Evolutionary conservation across 176 grass and related monocot species (phyloP), one percentile per base, ranked within the genome.

Genomic region (Otatea glauca): DNA sequence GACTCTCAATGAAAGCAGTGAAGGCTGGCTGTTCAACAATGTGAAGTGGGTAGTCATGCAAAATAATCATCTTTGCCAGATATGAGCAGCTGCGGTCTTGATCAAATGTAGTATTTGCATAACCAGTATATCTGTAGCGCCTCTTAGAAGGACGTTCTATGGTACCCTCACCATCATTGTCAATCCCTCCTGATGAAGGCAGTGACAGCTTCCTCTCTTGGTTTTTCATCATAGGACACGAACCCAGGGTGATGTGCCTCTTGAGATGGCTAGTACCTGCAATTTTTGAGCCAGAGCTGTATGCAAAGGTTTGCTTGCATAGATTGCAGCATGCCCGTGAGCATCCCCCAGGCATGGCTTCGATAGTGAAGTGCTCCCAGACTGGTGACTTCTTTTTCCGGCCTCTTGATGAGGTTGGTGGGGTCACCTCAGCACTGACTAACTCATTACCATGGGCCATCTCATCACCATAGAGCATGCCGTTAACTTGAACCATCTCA

Each of bases 251-350:
- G 65, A 97, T 97, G 51, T 97, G 94, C 76, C 92, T 91, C 89
- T 97, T 97, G 20, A 97, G 88, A 90, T 97, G 94, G 82, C 92
- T 97, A 41, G 94, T 94, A 3, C 94, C 92, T 35, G 94, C 89
- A 79, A 94, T 92, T 75, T 97, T 97, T 81, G 94, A 82, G 16
- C 94, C 94, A 73, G 89, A 94, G 78, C 94, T 92, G 56, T 97
- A 97, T 3, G 94, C 92, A 88, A 94, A 97, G 17, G 94, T 92
- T 83, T 93, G 87, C 87, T 97, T 97, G 88, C 94, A 94, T 70
- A 94, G 74, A 72, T 97, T 97, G 88, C 94, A 97, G 84, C 89
- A 94, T 74, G 94, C 94, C 35, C 94, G 75, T 29, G 90, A 73
- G 70, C 54, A 79, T 16, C 85, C 92, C 37, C 92, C 91, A 18